A percentile compares a stretch with the other conserved stretches of the same genome.
Evolutionary conservation across 768 basidiomycete species (phyloP).

Genomic region (Lactarius indigo): DNA sequence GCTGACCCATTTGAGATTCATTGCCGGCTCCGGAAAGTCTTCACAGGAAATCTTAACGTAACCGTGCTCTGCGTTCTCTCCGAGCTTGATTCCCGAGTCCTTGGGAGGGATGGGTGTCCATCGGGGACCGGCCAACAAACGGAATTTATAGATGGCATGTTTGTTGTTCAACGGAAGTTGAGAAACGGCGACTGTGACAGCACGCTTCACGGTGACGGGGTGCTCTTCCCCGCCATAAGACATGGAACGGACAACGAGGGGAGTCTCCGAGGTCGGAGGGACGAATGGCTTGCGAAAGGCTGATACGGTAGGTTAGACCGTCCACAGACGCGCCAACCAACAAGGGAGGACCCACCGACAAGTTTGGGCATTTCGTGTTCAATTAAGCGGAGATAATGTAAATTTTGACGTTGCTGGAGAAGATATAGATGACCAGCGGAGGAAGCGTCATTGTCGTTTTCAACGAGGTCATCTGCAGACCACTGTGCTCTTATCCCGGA

Average conservation of each 20-base stretch:
- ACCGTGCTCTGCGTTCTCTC: conserved; percentile 56
- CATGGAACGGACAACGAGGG: conserved; percentile 68
- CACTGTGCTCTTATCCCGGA: conserved; percentile 7
- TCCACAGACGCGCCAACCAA: conserved; percentile 2
- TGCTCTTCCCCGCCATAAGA: conserved; percentile 77
- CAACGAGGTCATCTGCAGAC: conserved; percentile 33
- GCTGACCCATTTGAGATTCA: conserved; percentile 95
- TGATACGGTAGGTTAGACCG: conserved; percentile 32
- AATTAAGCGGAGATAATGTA: conserved; percentile 80
- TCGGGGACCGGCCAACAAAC: conserved; percentile 82
- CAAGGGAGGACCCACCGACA: conserved; percentile 51
- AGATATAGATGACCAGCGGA: conserved; percentile 69
- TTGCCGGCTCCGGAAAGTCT: conserved; percentile 70
- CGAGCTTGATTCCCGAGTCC: conserved; percentile 56
- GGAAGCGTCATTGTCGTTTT: conserved; percentile 61
- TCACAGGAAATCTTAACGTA: conserved; percentile 92
- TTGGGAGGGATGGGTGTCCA: conserved; percentile 76
- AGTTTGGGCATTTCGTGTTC: conserved; percentile 88
- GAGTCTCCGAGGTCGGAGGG: conserved; percentile 55
- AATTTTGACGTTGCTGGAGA: conserved; percentile 65
- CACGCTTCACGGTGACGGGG: conserved; percentile 67
- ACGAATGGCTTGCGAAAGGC: conserved; percentile 80
- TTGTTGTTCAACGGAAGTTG: conserved; percentile 61
- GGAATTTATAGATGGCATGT: conserved; percentile 76
- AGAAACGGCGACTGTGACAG: conserved; percentile 71